Base-by-base conservation (phyloP, 495 filamentous ascomycete species). In the Xylaria bambusicola region DNA sequence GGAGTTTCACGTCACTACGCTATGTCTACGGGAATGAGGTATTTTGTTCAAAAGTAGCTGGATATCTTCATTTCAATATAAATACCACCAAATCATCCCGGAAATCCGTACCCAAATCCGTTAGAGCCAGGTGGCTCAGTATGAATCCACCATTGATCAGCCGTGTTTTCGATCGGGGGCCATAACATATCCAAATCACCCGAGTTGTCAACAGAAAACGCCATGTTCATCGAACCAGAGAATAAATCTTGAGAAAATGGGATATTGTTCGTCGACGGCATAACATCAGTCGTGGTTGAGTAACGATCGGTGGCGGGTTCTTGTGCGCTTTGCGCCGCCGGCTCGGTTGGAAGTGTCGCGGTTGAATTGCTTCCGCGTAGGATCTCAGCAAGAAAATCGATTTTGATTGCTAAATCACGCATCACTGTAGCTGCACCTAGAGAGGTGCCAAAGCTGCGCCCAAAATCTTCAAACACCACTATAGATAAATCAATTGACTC, bases 401-500 rank as follows among this genome's bases (percentile, higher is more conserved):
- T 57, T 48, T 65, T 65, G 36, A 50, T 59, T 4, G 42, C 48
- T 0, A 73, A 64, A 6, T 69, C 59, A 6, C 66, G 54, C 40
- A 66, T 71, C n/a, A 82, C 67, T 1, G 65, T 62, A 0, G 75
- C 76, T 20, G 81, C 80, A 38, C 70, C 73, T 1, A 59, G 65
- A 2, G 78, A 75, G 2, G 77, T 72, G 9, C 73, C 67, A 58
- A 82, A 80, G 20, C 68, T 72, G 15, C 65, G 64, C 0, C 75
- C 76, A 29, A 80, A 76, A 1, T 67, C 69, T 33, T 82, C 80
- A 59, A 84, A 81, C 10, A 78, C 70, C 0, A 55, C 61, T 13
- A 82, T 65, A 0, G 74, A 70, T 0, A 66, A 56, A 56, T 77
- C 71, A 35, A 84, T 69, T 1, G 75, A 66, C 21, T 62, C 63